phyloP scores from a whole-genome alignment of 192 early-diverging fungal genomes.

The Coemansia sp. region DNA sequence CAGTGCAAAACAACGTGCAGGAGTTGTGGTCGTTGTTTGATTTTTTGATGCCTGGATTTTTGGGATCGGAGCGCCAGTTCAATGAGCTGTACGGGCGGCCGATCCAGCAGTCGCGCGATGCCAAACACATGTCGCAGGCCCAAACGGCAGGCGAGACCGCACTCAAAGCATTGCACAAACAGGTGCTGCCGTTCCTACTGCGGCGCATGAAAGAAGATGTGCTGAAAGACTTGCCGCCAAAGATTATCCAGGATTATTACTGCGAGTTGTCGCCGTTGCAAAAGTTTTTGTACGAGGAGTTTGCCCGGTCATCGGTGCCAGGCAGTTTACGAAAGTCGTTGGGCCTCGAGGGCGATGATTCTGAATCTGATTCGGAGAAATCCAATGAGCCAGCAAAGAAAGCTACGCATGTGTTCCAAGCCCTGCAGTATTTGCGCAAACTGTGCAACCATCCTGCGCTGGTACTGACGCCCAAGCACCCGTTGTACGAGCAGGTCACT shows the following conservation, averaged over 20 bases:
- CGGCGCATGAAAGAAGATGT: slow-evolving; percentile 98
- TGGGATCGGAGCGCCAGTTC: slow-evolving; percentile 93
- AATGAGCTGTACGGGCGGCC: slow-evolving; percentile 93
- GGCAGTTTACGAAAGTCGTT: slow-evolving; percentile 32
- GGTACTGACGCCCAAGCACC: slow-evolving; percentile 88
- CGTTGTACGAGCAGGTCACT: slow-evolving; percentile 72
- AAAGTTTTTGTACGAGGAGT: slow-evolving; percentile 90
- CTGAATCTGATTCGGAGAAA: neutral
- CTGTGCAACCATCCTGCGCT: slow-evolving; percentile 94
- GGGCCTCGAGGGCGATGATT: slow-evolving; percentile 13
- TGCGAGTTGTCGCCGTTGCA: slow-evolving; percentile 92
- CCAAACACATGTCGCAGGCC: slow-evolving; percentile 61
- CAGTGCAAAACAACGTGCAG: slow-evolving; percentile 96
- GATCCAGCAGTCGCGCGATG: slow-evolving; percentile 85
- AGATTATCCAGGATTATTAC: slow-evolving; percentile 99
- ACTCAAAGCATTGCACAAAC: slow-evolving; percentile 91
- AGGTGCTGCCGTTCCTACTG: slow-evolving; percentile 93
- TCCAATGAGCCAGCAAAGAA: slow-evolving; percentile 20
- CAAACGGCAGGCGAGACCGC: slow-evolving; percentile 56
- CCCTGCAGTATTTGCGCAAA: slow-evolving; percentile 92
- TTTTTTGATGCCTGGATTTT: slow-evolving; percentile 97
- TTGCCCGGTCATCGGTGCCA: slow-evolving; percentile 64
- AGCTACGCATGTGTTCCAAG: slow-evolving; percentile 94
- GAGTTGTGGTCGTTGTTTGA: slow-evolving; percentile 99
- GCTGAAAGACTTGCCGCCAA: slow-evolving; percentile 92